phyloP scores from a whole-genome alignment of 371 early-diverging fungal species.

The Haplosporangium sp. region DNA sequence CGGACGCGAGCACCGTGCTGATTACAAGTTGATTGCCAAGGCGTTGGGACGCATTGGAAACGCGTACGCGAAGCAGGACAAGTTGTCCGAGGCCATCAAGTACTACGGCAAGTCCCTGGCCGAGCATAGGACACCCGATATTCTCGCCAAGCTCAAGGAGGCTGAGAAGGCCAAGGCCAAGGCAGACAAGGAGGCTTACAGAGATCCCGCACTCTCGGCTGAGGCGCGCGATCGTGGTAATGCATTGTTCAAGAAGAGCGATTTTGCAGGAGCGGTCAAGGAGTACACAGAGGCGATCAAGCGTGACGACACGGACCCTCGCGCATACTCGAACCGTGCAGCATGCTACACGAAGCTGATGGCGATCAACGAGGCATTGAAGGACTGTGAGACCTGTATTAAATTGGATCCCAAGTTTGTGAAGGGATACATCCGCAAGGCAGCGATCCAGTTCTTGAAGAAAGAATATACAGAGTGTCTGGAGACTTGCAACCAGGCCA shows the following conservation, averaged over 20 bases:
- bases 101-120: constrained; percentile 93
- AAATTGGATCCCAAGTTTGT: constrained; percentile 89
- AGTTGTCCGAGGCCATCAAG: constrained; percentile 89
- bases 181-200: constrained; percentile 87
- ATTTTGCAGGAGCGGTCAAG: constrained; percentile 93
- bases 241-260: constrained; percentile 88
- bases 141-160: constrained; percentile 90
- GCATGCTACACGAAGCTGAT: constrained; percentile 96
- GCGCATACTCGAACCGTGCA: constrained; percentile 96
- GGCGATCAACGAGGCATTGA: constrained; percentile 94
- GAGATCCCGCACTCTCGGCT: constrained; percentile 84
- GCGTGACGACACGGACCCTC: constrained; percentile 91
- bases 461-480: constrained; percentile 88
- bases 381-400: constrained; percentile 94
- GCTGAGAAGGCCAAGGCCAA: constrained; percentile 86
- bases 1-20: constrained; percentile 91
- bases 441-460: constrained; percentile 89
- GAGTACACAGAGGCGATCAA: constrained; percentile 97
- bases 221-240: constrained; percentile 96
- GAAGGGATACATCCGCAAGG: constrained; percentile 98
- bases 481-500: constrained; percentile 85
- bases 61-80: constrained; percentile 84
- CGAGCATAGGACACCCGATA: constrained; percentile 96
- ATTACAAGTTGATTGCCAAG: constrained; percentile 96
- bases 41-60: constrained; percentile 94